A percentile compares a stretch with the other conserved stretches of the same genome.
phyloP scores from a whole-genome alignment of 306 rosid genomes.

The Fragaria iinumae region DNA sequence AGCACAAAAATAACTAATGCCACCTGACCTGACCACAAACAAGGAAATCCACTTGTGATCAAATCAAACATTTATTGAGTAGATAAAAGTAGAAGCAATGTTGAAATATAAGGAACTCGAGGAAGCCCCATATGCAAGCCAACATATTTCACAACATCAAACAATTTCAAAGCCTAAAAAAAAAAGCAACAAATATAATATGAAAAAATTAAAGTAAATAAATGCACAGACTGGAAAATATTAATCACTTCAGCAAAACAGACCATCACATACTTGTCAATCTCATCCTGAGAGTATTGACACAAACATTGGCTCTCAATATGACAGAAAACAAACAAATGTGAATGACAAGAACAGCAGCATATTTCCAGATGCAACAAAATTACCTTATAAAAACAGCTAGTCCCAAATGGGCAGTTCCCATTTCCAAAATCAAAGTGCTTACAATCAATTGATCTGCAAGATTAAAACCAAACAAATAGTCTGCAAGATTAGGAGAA shows the following conservation, averaged over 20 bases:
- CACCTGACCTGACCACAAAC: neutral
- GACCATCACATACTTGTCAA: neutral
- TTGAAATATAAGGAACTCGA: neutral
- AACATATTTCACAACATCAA: neutral
- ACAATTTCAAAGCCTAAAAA: neutral
- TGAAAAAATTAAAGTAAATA: neutral
- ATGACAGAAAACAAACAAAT: neutral
- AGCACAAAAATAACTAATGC: neutral
- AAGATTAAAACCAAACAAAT: conserved; percentile 41
- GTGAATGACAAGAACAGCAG: neutral
- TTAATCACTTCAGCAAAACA: neutral
- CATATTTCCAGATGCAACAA: neutral
- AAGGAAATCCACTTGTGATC: neutral
- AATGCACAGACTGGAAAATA: neutral
- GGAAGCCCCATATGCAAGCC: neutral
- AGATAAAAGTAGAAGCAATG: neutral
- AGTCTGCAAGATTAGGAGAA: conserved; percentile 46
- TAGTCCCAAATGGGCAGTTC: conserved; percentile 92
- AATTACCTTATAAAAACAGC: conserved; percentile 96
- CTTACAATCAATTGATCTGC: conserved; percentile 95
- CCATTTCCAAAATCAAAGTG: conserved; percentile 97
- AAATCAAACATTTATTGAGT: neutral
- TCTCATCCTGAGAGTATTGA: neutral
- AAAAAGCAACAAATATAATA: neutral
- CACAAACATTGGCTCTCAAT: neutral